Evolutionary conservation across 805 yeast genomes (phyloP), one percentile per base, ranked within the genome.

Genomic region (Phaffomyces opuntiae): DNA sequence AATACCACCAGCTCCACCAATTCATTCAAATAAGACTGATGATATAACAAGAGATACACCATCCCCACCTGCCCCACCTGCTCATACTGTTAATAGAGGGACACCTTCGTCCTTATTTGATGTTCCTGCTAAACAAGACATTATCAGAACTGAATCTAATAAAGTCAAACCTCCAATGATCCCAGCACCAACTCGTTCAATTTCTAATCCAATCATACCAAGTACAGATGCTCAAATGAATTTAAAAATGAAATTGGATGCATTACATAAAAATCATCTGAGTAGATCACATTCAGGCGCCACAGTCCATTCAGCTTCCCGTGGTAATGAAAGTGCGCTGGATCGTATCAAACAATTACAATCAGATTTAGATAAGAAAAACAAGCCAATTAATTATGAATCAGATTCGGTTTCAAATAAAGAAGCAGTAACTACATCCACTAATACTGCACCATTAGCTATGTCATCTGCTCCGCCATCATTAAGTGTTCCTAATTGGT

Each of bases 201-300:
- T 14, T 13, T 12, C 43, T 13, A 17, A 24, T 16, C 32, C 37
- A 17, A 9, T 27, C 21, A 24, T 38, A 14, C 34, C 40, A 11
- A 12, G 32, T 4, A 53, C 56, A 12, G 14, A 40, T 12, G 54
- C 55, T 13, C 57, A 53, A 31, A 41, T 44, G 6, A 40, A 49
- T 16, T 38, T 55, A 25, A 44, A 45, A 27, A 24, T 46, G 14
- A 55, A 27, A 38, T 36, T 55, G 13, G 21, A 21, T 16, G 33
- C 31, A 29, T 29, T 24, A 14, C 39, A 5, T 46, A 43, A 33
- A 25, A 38, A 8, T 43, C 33, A 42, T 3, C 8, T 51, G 8
- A 26, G 36, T 2, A 44, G 55, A 33, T 32, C 53, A 2, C 46
- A 48, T 34, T 41, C 57, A 2, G 24, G 5, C 1, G 7, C 5